phyloP scores from a whole-genome alignment of 2,329 filamentous ascomycete genomes.

The Simplicillium sp. region DNA sequence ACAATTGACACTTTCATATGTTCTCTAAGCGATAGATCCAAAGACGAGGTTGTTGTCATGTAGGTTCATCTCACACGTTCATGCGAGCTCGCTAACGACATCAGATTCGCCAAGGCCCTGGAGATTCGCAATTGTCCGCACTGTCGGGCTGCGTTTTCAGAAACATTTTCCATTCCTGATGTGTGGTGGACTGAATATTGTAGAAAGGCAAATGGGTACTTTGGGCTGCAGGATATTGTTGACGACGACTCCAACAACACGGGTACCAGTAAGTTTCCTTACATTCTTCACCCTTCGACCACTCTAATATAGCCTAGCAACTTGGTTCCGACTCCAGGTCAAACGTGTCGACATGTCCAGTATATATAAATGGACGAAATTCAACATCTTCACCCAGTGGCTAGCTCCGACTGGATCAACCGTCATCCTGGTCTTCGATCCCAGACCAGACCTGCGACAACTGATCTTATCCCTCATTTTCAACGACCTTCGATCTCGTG shows the following conservation, averaged over 20 bases:
- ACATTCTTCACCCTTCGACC: too few species aligned
- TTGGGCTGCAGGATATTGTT: conserved; percentile 8
- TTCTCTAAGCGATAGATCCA: too few species aligned
- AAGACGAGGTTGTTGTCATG: too few species aligned
- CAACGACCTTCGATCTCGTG: background rate
- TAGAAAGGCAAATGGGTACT: conserved; percentile 8
- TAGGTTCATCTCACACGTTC: too few species aligned
- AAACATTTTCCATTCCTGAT: conserved; percentile 1
- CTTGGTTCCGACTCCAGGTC: conserved; percentile 21
- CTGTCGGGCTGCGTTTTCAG: background rate
- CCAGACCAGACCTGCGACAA: background rate
- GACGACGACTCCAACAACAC: conserved; percentile 5
- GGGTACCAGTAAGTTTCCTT: conserved; percentile 11
- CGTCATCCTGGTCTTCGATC: conserved; percentile 21
- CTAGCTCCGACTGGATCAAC: conserved; percentile 11
- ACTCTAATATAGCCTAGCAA: conserved; percentile 13
- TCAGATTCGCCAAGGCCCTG: background rate
- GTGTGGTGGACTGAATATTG: conserved; percentile 6
- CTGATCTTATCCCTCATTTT: conserved; percentile 4
- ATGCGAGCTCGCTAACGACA: too few species aligned
- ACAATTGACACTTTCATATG: too few species aligned
- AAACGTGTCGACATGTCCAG: conserved; percentile 14
- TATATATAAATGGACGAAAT: conserved; percentile 23
- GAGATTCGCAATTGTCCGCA: background rate
- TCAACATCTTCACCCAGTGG: conserved; percentile 22